These are phyloP conservation scores for Phaseolus lunatus DNA, from an alignment of 306 rosid genomes.

Conservation along the genomic window DNA sequence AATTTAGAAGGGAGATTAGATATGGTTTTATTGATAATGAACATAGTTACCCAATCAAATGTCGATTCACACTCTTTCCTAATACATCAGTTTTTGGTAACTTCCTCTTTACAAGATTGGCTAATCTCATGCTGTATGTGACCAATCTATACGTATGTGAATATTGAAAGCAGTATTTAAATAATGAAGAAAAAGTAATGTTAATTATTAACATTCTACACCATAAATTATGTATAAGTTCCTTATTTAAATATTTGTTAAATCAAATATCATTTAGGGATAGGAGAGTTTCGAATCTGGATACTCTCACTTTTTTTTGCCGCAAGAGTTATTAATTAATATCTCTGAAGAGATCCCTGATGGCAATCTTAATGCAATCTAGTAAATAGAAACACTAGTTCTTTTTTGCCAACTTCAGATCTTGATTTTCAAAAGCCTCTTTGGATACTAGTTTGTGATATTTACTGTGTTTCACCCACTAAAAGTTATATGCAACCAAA, in stretches of 20 bases:
- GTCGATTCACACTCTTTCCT: background rate
- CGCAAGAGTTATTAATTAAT: slow-evolving; percentile 1
- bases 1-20: background rate
- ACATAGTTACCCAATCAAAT: background rate
- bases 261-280: background rate
- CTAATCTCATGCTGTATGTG: background rate
- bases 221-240: too few relatives aligned
- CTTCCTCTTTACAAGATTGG: background rate
- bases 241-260: background rate
- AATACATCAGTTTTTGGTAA: background rate
- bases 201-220: background rate
- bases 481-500: background rate
- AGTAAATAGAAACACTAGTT: background rate
- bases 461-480: background rate
- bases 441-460: background rate
- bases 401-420: background rate
- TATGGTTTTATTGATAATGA: background rate
- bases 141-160: background rate
- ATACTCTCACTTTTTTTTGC: background rate
- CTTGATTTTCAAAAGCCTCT: background rate
- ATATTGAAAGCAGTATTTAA: background rate
- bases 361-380: background rate
- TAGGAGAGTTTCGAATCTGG: background rate
- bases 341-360: background rate
- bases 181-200: background rate